A percentile compares a stretch with the other conserved stretches of the same genome.
These are phyloP conservation scores for Pythium rishiriense DNA, from an alignment of 352 stramenopile genomes.

Conservation along the genomic window DNA sequence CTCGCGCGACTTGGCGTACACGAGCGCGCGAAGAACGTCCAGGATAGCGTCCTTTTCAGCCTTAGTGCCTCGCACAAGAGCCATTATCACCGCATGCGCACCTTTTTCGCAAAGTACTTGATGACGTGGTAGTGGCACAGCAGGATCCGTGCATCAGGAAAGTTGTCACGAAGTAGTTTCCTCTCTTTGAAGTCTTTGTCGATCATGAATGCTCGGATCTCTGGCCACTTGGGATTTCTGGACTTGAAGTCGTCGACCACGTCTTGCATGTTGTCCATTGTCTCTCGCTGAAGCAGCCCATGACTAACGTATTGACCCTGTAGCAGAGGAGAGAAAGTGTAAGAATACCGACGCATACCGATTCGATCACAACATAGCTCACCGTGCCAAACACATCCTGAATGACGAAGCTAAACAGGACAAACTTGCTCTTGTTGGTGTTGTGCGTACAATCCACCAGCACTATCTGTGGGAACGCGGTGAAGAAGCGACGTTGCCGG, in stretches of 20 bases:
- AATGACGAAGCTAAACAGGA: conserved; percentile 21
- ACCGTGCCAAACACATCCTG: conserved; percentile 26
- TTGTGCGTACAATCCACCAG: conserved; percentile 20
- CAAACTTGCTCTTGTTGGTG: conserved; percentile 15
- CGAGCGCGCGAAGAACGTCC: neutral
- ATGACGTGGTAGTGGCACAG: conserved; percentile 16
- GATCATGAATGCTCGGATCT: conserved; percentile 7
- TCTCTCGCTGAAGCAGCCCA: conserved; percentile 2
- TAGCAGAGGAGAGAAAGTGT: neutral
- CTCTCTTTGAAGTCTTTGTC: conserved; percentile 13
- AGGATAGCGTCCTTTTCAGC: neutral
- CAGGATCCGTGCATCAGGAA: neutral
- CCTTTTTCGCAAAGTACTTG: conserved; percentile 12
- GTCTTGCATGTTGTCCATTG: conserved; percentile 23
- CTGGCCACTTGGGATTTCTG: neutral
- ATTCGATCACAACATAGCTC: neutral
- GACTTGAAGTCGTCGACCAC: neutral
- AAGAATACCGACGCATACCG: neutral
- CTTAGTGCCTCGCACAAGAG: neutral
- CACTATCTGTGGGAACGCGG: conserved; percentile 3
- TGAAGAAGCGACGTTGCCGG: neutral
- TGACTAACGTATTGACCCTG: conserved; percentile 17
- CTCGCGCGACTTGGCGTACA: neutral
- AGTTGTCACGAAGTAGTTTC: neutral
- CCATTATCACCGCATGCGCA: neutral